Evolutionary conservation across 2,329 filamentous ascomycete species (phyloP), one percentile per base, ranked within the genome.

Genomic region (Bipolaris cookei): DNA sequence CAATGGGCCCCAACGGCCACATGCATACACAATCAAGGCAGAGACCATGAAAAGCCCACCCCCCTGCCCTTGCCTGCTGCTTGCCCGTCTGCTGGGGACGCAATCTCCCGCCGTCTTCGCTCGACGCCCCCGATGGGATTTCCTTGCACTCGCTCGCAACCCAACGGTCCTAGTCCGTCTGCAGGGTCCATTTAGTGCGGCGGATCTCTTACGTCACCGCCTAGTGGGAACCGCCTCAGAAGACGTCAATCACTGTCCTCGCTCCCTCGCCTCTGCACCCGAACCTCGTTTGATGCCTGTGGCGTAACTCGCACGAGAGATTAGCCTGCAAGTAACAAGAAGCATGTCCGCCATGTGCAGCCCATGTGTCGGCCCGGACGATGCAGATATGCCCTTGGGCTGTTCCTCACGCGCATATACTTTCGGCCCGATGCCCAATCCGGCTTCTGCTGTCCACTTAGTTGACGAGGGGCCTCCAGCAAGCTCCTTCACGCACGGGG

Each of bases 211-310:
- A 68, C 67, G 67, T 69, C 67, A 69, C 54, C 34, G 53, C 20
- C 39, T 49, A 38, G 35, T 52, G 59, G 48, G 47, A 56, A 48
- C 35, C 30, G 32, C 37, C 42, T 37, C 18, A 25, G 25, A 51
- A 59, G 25, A 55, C 52, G 57, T 52, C 51, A 56, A 61, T 66
- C 58, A 30, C 60, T 58, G 52, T 53, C 51, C 44, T 35, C 7
- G 25, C 25, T 2, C 8, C 25, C 34, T 16, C 4, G 41, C 39
- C 7, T 21, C 32, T 43, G 37, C 54, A 42, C 50, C 66, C 64
- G 66, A 64, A 67, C 67, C 66, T 28, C 48, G 46, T 55, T 56
- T 51, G 60, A 64, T 56, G 65, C 58, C 61, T 61, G 56, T 63
- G 54, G 58, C 61, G 43, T 49, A 37, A 39, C 25, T 16, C 30